Conservation (phyloP, 2,329 filamentous ascomycete genomes). For the Phoma sp. region DNA sequence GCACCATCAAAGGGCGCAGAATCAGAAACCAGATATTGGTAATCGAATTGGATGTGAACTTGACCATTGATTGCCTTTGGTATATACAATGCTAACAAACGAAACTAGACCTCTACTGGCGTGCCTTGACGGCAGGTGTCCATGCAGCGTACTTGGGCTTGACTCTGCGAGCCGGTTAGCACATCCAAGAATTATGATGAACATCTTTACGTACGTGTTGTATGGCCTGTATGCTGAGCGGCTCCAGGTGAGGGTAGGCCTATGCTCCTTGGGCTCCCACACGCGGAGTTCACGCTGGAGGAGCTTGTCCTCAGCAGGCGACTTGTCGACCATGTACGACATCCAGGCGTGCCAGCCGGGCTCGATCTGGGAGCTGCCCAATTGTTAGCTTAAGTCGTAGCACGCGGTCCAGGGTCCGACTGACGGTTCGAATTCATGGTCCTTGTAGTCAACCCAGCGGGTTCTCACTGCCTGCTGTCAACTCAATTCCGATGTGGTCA, state of each 20-base stretch:
- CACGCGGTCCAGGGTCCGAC: slow-evolving; percentile 34
- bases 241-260: slow-evolving; percentile 77
- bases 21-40: not conserved
- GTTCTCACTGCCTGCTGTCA: slow-evolving; percentile 73
- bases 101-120: slow-evolving; percentile 36
- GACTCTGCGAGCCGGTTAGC: slow-evolving; percentile 44
- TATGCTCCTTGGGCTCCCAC: slow-evolving; percentile 79
- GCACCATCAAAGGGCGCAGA: not conserved
- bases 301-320: slow-evolving; percentile 78
- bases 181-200: not conserved
- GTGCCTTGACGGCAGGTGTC: slow-evolving; percentile 56
- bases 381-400: slow-evolving; percentile 45
- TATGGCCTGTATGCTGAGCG: slow-evolving; percentile 90
- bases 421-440: slow-evolving; percentile 81
- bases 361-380: slow-evolving; percentile 77
- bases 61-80: slow-evolving; percentile 15
- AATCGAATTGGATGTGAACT: not conserved
- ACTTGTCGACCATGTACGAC: slow-evolving; percentile 88
- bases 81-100: slow-evolving; percentile 37
- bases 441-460: slow-evolving; percentile 97
- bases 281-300: slow-evolving; percentile 70
- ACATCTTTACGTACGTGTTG: slow-evolving; percentile 76
- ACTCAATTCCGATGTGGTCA: not conserved
- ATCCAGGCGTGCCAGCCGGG: slow-evolving; percentile 99
- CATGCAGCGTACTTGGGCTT: slow-evolving; percentile 60